These are phyloP conservation scores for Coriolopsis trogii DNA, from an alignment of 1,284 basidiomycete genomes.

Conservation along the genomic window DNA sequence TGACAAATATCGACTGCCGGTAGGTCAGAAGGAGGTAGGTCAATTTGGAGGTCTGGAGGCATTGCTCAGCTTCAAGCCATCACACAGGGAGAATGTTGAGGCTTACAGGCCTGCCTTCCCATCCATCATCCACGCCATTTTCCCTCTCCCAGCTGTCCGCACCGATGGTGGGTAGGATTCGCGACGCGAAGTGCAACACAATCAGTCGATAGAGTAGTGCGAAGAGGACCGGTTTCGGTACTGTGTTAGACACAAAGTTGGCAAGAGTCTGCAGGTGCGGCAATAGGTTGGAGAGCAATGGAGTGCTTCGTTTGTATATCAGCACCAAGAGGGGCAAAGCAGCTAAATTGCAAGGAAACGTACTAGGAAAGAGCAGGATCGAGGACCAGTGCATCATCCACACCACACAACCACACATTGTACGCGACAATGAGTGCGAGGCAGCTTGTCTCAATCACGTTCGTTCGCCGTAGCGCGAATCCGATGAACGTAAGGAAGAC, in stretches of 20 bases:
- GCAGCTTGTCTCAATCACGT: constrained; percentile 90
- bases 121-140: constrained; percentile 60
- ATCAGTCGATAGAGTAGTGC: constrained; percentile 83
- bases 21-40: constrained; percentile 78
- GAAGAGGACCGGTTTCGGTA: constrained; percentile 84
- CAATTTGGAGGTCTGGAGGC: constrained; percentile 67
- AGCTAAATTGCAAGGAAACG: too few species aligned
- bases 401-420: constrained; percentile 82
- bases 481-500: constrained; percentile 91
- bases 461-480: constrained; percentile 86
- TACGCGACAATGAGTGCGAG: constrained; percentile 87
- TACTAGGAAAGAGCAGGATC: constrained; percentile 79
- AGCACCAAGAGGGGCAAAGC: too few species aligned
- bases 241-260: constrained; percentile 79
- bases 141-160: constrained; percentile 80
- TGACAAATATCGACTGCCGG: constrained; percentile 80
- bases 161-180: constrained; percentile 82
- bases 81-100: constrained; percentile 3
- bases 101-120: constrained; percentile 74
- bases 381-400: constrained; percentile 68
- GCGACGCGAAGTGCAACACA: constrained; percentile 85
- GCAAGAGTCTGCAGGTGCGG: constrained; percentile 78
- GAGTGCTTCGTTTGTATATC: too few species aligned
- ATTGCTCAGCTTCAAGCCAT: not conserved
- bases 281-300: constrained; percentile 74